phyloP scores from a whole-genome alignment of 345 rosid species.

The Brassica juncea region DNA sequence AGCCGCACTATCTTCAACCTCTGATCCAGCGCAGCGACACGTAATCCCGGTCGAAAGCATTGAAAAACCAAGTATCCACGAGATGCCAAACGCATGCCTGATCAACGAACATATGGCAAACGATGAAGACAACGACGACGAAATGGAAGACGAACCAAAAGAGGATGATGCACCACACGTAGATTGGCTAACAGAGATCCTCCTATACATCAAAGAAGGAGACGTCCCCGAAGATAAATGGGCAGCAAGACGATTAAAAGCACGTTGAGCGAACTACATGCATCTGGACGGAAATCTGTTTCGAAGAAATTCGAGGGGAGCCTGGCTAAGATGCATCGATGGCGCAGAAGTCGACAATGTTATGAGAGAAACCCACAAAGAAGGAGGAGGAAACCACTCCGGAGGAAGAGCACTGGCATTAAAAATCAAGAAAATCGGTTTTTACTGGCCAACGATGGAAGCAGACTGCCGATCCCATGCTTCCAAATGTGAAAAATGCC shows the following conservation, averaged over 20 bases:
- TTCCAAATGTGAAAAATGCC: no score
- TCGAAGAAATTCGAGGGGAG: not conserved
- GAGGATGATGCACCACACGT: not conserved
- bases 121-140: no score
- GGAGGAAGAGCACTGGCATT: not conserved
- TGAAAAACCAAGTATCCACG: no score
- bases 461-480: not conserved
- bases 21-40: no score
- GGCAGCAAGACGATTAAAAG: not conserved
- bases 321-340: not conserved
- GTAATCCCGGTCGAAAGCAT: no score
- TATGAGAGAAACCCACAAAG: not conserved
- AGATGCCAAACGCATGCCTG: no score
- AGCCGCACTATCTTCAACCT: no score
- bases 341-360: not conserved
- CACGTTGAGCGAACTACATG: not conserved
- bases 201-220: not conserved
- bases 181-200: not conserved
- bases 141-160: no score
- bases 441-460: not conserved
- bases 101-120: no score
- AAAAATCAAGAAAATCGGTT: not conserved
- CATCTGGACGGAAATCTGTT: not conserved
- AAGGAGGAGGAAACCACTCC: not conserved
- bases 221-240: not conserved